Base-by-base conservation (phyloP, 306 rosid genomes). In the Vigna hirtella region DNA sequence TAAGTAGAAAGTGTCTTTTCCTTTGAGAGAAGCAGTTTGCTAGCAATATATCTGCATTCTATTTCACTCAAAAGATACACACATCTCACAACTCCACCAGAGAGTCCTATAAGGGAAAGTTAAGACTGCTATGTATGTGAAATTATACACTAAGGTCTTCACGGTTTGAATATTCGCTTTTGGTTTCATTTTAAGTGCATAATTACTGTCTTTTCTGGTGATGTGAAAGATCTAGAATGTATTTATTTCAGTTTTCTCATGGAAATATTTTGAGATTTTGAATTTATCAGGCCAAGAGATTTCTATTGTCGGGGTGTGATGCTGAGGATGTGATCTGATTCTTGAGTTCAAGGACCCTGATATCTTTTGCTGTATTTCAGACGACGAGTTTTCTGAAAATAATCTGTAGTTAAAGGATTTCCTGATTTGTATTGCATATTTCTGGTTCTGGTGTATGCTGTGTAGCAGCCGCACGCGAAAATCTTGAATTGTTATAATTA, bases 161-260 rank as follows among this genome's bases (percentile, higher is more conserved):
- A 62, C 59, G 78, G 38, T 72, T 62, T 11, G 24, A 52, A n/a
- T 12, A 9, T 55, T 55, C 22, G 38, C 45, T 26, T 66, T 14
- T 28, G 11, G 15, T 47, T 13, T 47, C 55, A 43, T 7, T 61
- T 17, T 15, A 77, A 22, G 34, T 34, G 22, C 36, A 45, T 57
- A 45, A 50, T 43, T 74, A 18, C 26, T 51, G 32, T 18, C 57
- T 51, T 38, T 2, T 69, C 11, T 11, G 10, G 24, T 49, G 9
- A 52, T 38, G 30, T 70, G 56, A 38, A 26, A 40, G 67, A 18
- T 52, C 58, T 28, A 55, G 81, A 42, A n/a, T 45, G 70, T 32
- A 17, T 74, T 4, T 51, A 10, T 64, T 72, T 79, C n/a, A 48
- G 9, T 49, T 71, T 52, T 71, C 11, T 65, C 12, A 72, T 72